These are phyloP conservation scores for Elsinoe australis DNA, from an alignment of 2,329 filamentous ascomycete species.

Conservation along the genomic window DNA sequence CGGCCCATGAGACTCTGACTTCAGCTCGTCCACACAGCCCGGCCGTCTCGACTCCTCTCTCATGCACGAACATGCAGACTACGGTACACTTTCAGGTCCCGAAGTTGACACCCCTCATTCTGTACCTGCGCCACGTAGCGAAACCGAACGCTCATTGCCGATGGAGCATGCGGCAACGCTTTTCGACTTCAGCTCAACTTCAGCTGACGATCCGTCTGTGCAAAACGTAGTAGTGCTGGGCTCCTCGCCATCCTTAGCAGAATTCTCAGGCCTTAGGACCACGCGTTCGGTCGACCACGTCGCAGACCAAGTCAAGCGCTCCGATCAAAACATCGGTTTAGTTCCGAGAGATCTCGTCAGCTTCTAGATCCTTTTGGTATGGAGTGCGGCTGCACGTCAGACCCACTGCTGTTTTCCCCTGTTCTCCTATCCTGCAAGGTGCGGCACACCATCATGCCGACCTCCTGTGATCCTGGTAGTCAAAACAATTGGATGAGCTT, in stretches of 20 bases:
- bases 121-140: no score
- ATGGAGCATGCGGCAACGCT: no score
- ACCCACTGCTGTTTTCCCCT: slow-evolving; percentile 1
- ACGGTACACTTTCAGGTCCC: slow-evolving; percentile 1
- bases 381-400: not conserved
- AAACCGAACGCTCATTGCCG: no score
- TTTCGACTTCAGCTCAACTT: no score
- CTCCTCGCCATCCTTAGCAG: no score
- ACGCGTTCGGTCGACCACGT: slow-evolving; percentile 1
- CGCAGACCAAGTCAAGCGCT: not conserved
- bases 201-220: no score
- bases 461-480: not conserved
- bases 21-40: slow-evolving; percentile 3
- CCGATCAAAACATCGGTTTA: not conserved
- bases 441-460: not conserved
- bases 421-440: slow-evolving; percentile 3
- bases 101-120: no score
- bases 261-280: slow-evolving; percentile 5
- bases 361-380: not conserved
- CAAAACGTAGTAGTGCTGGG: no score
- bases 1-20: not conserved
- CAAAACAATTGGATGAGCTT: not conserved
- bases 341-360: not conserved
- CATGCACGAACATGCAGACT: not conserved
- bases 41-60: not conserved